Percentiles rank a stretch among this genome's conserved stretches.
phyloP scores from a whole-genome alignment of 805 yeast genomes.

The Metschnikowia drakensbergensis region DNA sequence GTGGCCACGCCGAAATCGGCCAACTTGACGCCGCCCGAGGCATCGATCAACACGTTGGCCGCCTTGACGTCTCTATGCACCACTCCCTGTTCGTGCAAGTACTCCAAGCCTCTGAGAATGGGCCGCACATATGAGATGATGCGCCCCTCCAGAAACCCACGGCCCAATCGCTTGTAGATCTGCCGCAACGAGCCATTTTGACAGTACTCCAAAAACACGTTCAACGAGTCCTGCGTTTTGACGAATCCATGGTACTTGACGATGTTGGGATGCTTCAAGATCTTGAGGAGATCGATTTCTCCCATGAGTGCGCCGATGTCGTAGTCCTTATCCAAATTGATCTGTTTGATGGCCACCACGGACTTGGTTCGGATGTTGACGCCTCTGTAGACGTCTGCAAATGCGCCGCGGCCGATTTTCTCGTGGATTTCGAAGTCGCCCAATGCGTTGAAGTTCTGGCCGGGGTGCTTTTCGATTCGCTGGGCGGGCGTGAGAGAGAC shows the following conservation, averaged over 20 bases:
- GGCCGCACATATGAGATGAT: constrained; percentile 42
- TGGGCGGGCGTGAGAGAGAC: constrained; percentile 51
- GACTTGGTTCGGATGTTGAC: constrained; percentile 61
- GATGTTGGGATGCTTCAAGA: constrained; percentile 48
- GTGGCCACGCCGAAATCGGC: constrained; percentile 84
- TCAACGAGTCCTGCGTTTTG: constrained; percentile 48
- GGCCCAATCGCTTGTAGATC: constrained; percentile 44
- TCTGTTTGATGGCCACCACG: constrained; percentile 77
- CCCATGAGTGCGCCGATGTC: constrained; percentile 50
- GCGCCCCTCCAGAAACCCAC: constrained; percentile 52
- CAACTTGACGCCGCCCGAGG: constrained; percentile 17
- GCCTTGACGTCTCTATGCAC: constrained; percentile 81
- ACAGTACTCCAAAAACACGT: constrained; percentile 55
- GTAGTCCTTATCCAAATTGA: constrained; percentile 51
- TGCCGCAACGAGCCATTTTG: constrained; percentile 64
- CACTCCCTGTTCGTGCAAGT: constrained; percentile 67
- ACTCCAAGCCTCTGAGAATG: constrained; percentile 51
- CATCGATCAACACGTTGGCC: constrained; percentile 19
- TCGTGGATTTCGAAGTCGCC: constrained; percentile 53
- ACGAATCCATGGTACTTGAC: constrained; percentile 60
- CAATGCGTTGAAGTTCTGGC: constrained; percentile 39
- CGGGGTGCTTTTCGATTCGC: constrained; percentile 39
- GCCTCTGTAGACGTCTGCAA: constrained; percentile 81
- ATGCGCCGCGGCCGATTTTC: constrained; percentile 86
- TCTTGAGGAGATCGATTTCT: constrained; percentile 64